Evolutionary conservation across 169 alveolate species (phyloP).

Genomic region (Plasmodium coatneyi): DNA sequence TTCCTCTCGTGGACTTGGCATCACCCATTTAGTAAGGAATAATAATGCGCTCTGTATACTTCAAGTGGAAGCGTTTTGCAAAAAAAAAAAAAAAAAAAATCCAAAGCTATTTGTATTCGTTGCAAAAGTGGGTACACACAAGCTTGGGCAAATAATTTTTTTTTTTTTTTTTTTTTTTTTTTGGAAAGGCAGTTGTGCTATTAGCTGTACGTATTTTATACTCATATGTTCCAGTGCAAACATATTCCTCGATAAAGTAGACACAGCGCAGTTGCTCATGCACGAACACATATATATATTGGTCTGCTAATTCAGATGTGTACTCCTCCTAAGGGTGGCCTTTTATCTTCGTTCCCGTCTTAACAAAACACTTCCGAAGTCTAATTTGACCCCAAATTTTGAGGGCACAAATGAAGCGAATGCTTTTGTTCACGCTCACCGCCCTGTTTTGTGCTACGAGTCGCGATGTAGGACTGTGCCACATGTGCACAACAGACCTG

Average conservation of each 20-base stretch:
- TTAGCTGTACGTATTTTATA: background rate
- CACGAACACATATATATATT: background rate
- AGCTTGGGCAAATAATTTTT: background rate
- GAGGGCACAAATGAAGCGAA: background rate
- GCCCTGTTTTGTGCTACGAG: background rate
- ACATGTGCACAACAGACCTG: conserved; percentile 55
- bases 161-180: background rate
- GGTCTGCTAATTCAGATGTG: background rate
- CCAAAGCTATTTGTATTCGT: background rate
- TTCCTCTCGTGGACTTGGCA: background rate
- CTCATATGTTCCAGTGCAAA: background rate
- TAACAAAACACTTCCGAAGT: background rate
- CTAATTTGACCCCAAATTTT: background rate
- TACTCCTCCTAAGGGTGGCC: background rate
- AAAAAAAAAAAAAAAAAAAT: background rate
- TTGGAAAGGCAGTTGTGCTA: background rate
- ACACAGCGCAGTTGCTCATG: background rate
- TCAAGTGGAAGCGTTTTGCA: background rate
- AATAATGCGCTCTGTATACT: background rate
- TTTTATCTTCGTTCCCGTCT: background rate
- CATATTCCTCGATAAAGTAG: background rate
- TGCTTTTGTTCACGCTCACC: background rate
- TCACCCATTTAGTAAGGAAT: background rate
- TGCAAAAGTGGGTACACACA: background rate
- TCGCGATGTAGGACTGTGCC: conserved; percentile 11